Conservation (phyloP, 768 basidiomycete species). For the Suillus occidentalis region DNA sequence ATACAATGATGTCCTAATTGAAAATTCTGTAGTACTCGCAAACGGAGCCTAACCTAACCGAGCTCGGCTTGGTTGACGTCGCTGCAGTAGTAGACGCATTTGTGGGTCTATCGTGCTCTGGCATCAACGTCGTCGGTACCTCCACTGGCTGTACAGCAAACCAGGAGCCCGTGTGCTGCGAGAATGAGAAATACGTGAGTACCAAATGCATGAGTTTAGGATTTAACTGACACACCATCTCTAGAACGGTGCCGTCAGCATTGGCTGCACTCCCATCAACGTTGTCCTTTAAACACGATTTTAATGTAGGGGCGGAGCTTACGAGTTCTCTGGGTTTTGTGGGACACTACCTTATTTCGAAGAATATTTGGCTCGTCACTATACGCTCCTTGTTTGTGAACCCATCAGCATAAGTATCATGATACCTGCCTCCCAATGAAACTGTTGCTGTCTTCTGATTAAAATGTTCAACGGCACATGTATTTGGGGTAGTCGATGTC, state of each 20-base stretch:
- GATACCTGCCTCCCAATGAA: neutral
- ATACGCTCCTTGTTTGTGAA: neutral
- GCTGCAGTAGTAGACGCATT: neutral
- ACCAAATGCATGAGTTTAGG: neutral
- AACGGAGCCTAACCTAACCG: neutral
- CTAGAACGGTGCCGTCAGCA: neutral
- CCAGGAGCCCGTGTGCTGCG: slow-evolving; percentile 7
- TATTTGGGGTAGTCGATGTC: no score
- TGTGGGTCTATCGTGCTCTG: slow-evolving; percentile 1
- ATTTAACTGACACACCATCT: neutral
- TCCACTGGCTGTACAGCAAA: neutral
- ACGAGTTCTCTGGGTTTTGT: neutral
- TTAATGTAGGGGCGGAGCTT: neutral
- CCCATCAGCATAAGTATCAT: neutral
- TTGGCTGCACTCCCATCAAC: neutral
- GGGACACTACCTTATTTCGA: neutral
- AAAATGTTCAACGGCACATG: neutral
- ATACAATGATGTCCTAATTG: neutral
- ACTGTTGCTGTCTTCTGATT: neutral
- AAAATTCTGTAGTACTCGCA: neutral
- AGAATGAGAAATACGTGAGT: slow-evolving; percentile 7
- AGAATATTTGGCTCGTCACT: neutral
- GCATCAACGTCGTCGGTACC: neutral
- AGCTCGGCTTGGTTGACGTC: neutral
- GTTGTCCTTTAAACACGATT: neutral